Conservation (phyloP, 1,284 basidiomycete species). For the Ustilago shanxiensis region DNA sequence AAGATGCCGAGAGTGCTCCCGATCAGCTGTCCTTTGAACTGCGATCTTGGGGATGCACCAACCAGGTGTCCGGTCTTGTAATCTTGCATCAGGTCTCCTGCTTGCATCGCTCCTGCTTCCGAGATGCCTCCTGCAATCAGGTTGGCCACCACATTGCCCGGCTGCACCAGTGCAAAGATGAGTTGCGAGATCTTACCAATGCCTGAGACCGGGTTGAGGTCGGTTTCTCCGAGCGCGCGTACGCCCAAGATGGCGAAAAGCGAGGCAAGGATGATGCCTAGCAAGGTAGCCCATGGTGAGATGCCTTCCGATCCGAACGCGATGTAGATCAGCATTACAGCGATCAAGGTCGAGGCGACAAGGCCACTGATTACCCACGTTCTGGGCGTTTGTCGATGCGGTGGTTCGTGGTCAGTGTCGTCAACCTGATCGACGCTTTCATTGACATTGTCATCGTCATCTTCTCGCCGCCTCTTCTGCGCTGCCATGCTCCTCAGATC, state of each 20-base stretch:
- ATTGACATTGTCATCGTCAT: conserved; percentile 62
- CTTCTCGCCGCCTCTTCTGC: conserved; percentile 39
- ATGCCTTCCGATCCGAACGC: conserved; percentile 91
- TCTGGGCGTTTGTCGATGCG: conserved; percentile 83
- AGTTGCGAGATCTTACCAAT: conserved; percentile 95
- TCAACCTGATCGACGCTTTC: conserved; percentile 69
- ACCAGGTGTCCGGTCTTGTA: conserved; percentile 91
- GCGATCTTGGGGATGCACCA: conserved; percentile 71
- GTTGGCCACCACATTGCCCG: conserved; percentile 87
- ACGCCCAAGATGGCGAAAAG: conserved; percentile 82
- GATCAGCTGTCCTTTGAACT: conserved; percentile 70
- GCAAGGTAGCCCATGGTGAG: conserved; percentile 89
- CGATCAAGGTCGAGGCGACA: conserved; percentile 76
- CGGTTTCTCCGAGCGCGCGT: conserved; percentile 66
- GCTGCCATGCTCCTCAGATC: conserved; percentile 34
- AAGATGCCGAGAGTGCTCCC: conserved; percentile 81
- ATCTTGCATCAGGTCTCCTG: conserved; percentile 98
- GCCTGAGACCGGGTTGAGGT: conserved; percentile 77
- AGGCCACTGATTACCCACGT: conserved; percentile 83
- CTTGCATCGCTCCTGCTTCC: conserved; percentile 95
- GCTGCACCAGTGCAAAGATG: conserved; percentile 92
- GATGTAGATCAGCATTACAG: conserved; percentile 84
- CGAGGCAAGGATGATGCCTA: conserved; percentile 86
- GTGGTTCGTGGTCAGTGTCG: conserved; percentile 81
- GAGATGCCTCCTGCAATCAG: conserved; percentile 95